Base-by-base conservation (phyloP, 805 yeast species). In the Nakazawaea populi region DNA sequence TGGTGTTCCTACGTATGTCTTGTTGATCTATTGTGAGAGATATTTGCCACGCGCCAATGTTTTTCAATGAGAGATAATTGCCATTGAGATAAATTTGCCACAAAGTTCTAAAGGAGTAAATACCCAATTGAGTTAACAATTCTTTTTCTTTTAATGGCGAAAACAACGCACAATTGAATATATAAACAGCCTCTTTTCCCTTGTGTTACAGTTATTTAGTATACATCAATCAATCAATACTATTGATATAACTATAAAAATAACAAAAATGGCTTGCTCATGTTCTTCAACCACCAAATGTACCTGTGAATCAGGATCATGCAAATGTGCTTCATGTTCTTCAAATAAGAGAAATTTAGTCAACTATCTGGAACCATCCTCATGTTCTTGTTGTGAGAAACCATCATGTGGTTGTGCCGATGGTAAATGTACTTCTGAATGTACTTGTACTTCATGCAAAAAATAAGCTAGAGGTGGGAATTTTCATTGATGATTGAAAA, bases 331-430 rank as follows among this genome's bases (percentile, higher is more conserved):
- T 10, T 32, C 42, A 24, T 40, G 49, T n/a, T 34, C 42, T 10
- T 24, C 45, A 30, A 49, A 44, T 38, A 49, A 49, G 48, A 44
- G 46, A 41, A 40, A 27, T 12, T 49, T 49, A 18, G 49, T 45
- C 42, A 44, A 44, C 37, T 32, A 32, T 12, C 41, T n/a, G 14
- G 51, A 38, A 43, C 31, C 43, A 37, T 27, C 38, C 1, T 30
- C 46, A 18, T 46, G 48, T 37, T n/a, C 43, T 35, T 46, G 48
- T 38, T 40, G 42, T 38, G 35, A 29, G 18, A 39, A n/a, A 39
- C 9, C 43, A 9, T 9, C 34, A 7, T 18, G 36, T 30, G 27
- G 35, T 10, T 29, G 37, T 11, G 40, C 24, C 41, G 18, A n/a
- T 9, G 42, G 42, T 18, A 44, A 30, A 34, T 42, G 46, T 29